Conservation (phyloP, 768 basidiomycete genomes). For the Mycena haematopus region DNA sequence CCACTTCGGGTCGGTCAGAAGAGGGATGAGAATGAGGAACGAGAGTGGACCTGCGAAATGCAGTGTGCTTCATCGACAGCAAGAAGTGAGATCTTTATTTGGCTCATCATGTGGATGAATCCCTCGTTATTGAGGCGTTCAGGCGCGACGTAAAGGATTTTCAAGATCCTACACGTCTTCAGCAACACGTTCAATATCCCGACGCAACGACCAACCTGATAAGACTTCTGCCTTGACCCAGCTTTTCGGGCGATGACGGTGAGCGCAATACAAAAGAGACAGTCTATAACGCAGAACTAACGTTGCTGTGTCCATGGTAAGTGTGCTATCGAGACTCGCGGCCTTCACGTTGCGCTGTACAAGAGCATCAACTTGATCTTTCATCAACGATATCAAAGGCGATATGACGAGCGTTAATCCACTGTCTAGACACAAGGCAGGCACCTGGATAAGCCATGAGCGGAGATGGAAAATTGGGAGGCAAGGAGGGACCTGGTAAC, state of each 20-base stretch:
- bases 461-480: constrained; percentile 10
- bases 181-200: neutral
- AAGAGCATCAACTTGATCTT: constrained; percentile 45
- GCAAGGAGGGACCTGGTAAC: constrained; percentile 5
- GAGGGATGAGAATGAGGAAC: too few relatives aligned
- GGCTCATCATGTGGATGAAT: constrained; percentile 50
- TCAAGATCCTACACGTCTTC: constrained; percentile 40
- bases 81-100: constrained; percentile 50
- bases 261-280: too few relatives aligned
- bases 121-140: constrained; percentile 55
- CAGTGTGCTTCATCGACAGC: constrained; percentile 60
- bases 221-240: constrained; percentile 45
- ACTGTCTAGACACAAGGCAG: constrained; percentile 44
- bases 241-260: too few relatives aligned
- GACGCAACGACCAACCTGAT: constrained; percentile 8
- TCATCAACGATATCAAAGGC: constrained; percentile 44
- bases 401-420: constrained; percentile 45
- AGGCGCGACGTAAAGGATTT: constrained; percentile 56
- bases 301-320: constrained; percentile 38
- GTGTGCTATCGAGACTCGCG: constrained; percentile 47
- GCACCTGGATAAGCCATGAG: constrained; percentile 45
- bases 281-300: too few relatives aligned
- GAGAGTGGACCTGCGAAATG: too few relatives aligned
- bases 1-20: too few relatives aligned
- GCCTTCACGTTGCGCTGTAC: constrained; percentile 42